Evolutionary conservation across 495 filamentous ascomycete genomes (phyloP), one percentile per base, ranked within the genome.

Genomic region (Jackrogersella multiformis): DNA sequence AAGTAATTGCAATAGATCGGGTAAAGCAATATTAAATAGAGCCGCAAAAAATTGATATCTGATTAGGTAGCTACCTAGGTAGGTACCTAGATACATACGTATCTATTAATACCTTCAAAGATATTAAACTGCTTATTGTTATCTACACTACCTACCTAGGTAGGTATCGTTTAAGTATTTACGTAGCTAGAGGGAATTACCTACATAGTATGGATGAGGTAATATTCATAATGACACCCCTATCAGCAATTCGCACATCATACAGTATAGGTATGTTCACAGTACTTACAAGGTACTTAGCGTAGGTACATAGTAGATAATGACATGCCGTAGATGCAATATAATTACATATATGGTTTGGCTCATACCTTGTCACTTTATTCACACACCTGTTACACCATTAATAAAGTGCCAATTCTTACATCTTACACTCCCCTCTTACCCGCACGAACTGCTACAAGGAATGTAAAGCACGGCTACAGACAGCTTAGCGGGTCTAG

Each of bases 401-500:
- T 21, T 32, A 46, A 46, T 18, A 53, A 56, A 36, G 23, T 42
- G 49, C 5, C 30, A 2, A 38, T 32, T 24, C n/a, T n/a, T n/a
- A n/a, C 18, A 51, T 21, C 0, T 16, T 30, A 55, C 48, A 54
- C 60, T 5, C 59, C 58, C 55, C n/a, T n/a, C n/a, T n/a, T 63
- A 56, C 49, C 60, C 60, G 60, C 59, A 64, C 60, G 61, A 64
- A 69, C 61, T 57, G 12, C 18, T 60, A 62, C 64, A 45, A 26
- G 46, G 45, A n/a, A 23, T 12, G n/a, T 57, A 35, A 35, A 15
- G 52, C 32, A 55, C 62, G 64, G 64, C 51, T 64, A 64, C 45
- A 54, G 36, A 57, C 55, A 66, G 46, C 54, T 53, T 56, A 44
- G 57, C 64, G 61, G 61, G 54, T 58, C 62, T 64, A 38, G 21